Base-by-base conservation (phyloP, 1,284 basidiomycete species). In the Sphagnurus paluster region DNA sequence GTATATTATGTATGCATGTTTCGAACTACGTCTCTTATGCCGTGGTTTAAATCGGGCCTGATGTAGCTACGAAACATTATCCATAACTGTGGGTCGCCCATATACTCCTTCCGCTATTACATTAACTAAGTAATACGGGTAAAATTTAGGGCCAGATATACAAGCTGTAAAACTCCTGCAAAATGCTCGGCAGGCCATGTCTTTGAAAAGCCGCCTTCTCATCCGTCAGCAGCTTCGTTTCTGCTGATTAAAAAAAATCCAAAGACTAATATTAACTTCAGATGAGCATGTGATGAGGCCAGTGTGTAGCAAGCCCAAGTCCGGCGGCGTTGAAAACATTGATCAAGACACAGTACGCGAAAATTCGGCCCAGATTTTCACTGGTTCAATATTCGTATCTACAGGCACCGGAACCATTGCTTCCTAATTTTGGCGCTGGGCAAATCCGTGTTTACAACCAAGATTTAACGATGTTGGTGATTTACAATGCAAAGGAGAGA, bases 61-160 rank as follows among this genome's bases (percentile, higher is more conserved):
- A n/a, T 5, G 33, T 17, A 49, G 47, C 10, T 49, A 16, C 38
- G 47, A 3, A 49, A 49, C 26, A 36, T 41, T 11, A 40, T 49
- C 14, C 47, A 49, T 6, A 49, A 49, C n/a, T 49, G 40, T 39
- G 29, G 9, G 25, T n/a, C n/a, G n/a, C n/a, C n/a, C n/a, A n/a
- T 13, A 7, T 5, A 10, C 36, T 26, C 30, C 17, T 20, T 4
- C 14, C 4, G 7, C 13, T 40, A 11, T n/a, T n/a, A n/a, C n/a
- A n/a, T n/a, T n/a, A n/a, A n/a, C n/a, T n/a, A n/a, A n/a, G n/a
- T n/a, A n/a, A n/a, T n/a, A n/a, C n/a, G n/a, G n/a, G n/a, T n/a
- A 20, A 17, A 3, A 9, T 14, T 10, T 6, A 40, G 39, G 40
- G 47, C 42, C 42, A 25, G 47, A 48, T 26, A 14, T 10, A 1